Base-by-base conservation (phyloP, 2,329 filamentous ascomycete genomes). In the Thermoascus crustaceus region DNA sequence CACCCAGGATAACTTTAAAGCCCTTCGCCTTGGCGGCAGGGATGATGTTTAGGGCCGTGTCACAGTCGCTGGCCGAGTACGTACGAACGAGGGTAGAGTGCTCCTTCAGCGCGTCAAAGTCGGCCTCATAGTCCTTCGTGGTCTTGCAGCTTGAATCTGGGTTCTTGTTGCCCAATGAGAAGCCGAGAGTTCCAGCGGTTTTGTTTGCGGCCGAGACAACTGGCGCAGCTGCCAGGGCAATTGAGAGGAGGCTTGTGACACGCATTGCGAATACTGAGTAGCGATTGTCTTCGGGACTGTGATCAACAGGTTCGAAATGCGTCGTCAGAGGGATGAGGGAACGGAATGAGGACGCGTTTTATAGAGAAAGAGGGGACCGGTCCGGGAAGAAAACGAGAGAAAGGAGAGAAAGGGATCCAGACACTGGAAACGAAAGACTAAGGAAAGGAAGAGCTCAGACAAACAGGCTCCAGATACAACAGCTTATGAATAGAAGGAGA, bases 1-100 rank as follows among this genome's bases (percentile, higher is more conserved):
- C 74, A 41, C 78, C 80, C 25, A 84, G 61, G n/a, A 84, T 65
- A 42, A 84, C 78, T 61, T 81, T 66, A 61, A 82, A 78, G 11
- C 69, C 72, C 58, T 78, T 76, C 30, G 57, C 55, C 64, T 78
- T 76, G 2, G 80, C 80, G 22, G 78, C 79, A 3, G 79, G 78
- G 18, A 84, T 58, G 36, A 82, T 75, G 42, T 75, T 61, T 54
- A 73, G 64, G 5, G 78, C 75, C 29, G 71, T 73, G 44, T 82
- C 67, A 61, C 81, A 85, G 38, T 84, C 77, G 35, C 67, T 72
- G 11, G 77, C 76, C 13, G 79, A 71, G 59, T 85, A 85, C 38
- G 76, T 75, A 41, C 81, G 73, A 32, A 84, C 78, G 23, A 82
- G 48, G 22, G 64, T 75, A 25, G 73, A 66, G 31, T 67, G 53